These are phyloP conservation scores for Venturiaceae sp. DNA, from an alignment of 2,329 filamentous ascomycete genomes.

Conservation along the genomic window DNA sequence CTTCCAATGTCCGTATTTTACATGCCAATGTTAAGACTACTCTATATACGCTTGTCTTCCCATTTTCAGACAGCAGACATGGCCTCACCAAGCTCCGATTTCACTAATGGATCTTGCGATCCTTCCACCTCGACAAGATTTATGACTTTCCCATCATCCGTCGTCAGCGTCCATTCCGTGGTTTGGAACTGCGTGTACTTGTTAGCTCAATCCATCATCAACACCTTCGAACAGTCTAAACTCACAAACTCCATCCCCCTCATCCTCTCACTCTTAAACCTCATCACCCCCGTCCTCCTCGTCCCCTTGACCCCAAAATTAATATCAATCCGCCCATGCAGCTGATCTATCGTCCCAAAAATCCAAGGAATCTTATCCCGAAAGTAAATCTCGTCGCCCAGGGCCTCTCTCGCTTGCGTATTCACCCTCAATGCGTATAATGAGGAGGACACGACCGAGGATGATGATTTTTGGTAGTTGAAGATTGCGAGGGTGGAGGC, in stretches of 20 bases:
- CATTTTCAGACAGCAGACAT: not conserved
- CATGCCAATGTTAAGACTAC: not conserved
- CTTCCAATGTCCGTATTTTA: not conserved
- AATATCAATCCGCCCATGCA: constrained; percentile 86
- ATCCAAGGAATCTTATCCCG: constrained; percentile 36
- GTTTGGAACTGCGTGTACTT: constrained; percentile 57
- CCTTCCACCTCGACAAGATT: not conserved
- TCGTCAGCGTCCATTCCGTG: constrained; percentile 77
- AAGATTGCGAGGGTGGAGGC: constrained; percentile 78
- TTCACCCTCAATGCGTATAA: constrained; percentile 87
- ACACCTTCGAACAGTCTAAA: constrained; percentile 13
- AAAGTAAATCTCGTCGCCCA: constrained; percentile 62
- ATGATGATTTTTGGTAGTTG: constrained; percentile 98
- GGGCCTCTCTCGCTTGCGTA: constrained; percentile 58
- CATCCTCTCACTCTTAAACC: constrained; percentile 67
- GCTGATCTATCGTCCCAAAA: constrained; percentile 67
- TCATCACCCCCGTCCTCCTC: constrained; percentile 60
- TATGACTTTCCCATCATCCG: constrained; percentile 55
- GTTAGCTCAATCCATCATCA: constrained; percentile 9
- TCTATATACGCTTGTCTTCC: not conserved
- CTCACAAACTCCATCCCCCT: constrained; percentile 50
- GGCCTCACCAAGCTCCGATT: constrained; percentile 1
- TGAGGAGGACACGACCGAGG: constrained; percentile 69
- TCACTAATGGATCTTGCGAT: not conserved
- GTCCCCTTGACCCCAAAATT: constrained; percentile 78